Base-by-base conservation (phyloP, 768 basidiomycete species). In the Auriscalpium vulgare region DNA sequence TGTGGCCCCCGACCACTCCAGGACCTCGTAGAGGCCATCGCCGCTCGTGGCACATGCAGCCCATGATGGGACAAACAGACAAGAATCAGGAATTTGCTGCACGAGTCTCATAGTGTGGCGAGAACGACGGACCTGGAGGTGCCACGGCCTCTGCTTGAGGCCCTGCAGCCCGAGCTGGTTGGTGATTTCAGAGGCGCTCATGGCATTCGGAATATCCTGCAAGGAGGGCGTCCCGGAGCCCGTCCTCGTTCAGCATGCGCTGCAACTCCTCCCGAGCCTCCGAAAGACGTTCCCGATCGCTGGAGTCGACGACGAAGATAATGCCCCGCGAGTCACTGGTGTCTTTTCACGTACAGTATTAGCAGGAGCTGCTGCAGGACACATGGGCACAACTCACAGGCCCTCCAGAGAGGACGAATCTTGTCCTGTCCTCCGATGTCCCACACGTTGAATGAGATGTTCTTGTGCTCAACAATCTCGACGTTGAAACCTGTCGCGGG, bases 241-340 rank as follows among this genome's bases (percentile, higher is more conserved):
- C 97, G 69, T 98, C 97, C 73, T 99, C 97, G 74, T 97, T 97
- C 72, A 99, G 75, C 97, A 99, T 99, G 67, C 97, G 88, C 73
- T 98, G 97, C 54, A 99, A 84, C 75, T 99, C 97, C 77, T 98
- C 97, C 59, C 97, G 87, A 56, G 97, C 97, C 77, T 99, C 97
- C 40, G 91, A 88, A 62, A 99, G 89, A 88, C 97, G 97, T 75
- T 99, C 97, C 75, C 97, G 80, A 78, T 99, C 97, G 74, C 98
- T 98, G 53, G 97, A 99, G 72, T 99, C 97, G 58, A 98, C 95
- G 51, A 99, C 97, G 72, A 98, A 98, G 69, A 99, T 98, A 77
- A 99, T 97, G 62, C 95, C 97, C 77, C 98, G 95, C 34, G 97
- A 98, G 80, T 98, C 98, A n/a, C 76, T 98, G 95, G 94, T 98